Evolutionary conservation across 2,329 filamentous ascomycete genomes (phyloP).

Genomic region (Scleromitrula shiraiana): DNA sequence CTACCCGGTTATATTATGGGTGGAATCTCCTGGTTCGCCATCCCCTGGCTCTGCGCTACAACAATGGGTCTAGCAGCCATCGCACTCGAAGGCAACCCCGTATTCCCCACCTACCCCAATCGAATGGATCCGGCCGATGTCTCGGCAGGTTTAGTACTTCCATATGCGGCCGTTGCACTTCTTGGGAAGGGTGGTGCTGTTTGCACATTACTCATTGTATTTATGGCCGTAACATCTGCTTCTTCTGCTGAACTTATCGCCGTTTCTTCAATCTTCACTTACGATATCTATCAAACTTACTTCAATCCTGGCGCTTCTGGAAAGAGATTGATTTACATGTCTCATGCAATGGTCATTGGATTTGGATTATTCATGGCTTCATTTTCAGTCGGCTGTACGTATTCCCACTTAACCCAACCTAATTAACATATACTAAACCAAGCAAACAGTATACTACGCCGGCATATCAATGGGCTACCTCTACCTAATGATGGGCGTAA

Average conservation of each 20-base stretch:
- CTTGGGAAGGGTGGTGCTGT: constrained; percentile 75
- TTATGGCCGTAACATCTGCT: constrained; percentile 78
- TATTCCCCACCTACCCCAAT: constrained; percentile 64
- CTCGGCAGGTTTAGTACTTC: constrained; percentile 73
- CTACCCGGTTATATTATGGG: constrained; percentile 78
- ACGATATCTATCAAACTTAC: constrained; percentile 83
- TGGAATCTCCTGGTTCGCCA: constrained; percentile 84
- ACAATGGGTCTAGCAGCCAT: constrained; percentile 80
- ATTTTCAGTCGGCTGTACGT: constrained; percentile 58
- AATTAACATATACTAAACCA: constrained; percentile 38
- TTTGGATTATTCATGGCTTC: constrained; percentile 72
- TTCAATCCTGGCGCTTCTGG: constrained; percentile 71
- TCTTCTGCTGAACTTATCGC: constrained; percentile 80
- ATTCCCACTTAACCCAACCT: neutral
- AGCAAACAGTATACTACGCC: constrained; percentile 36
- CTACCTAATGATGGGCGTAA: constrained; percentile 85
- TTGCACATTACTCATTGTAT: constrained; percentile 71
- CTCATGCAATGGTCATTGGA: constrained; percentile 62
- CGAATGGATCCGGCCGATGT: constrained; percentile 69
- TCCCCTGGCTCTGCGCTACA: constrained; percentile 82
- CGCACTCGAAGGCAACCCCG: constrained; percentile 65
- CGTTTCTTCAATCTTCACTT: constrained; percentile 80
- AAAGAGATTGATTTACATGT: constrained; percentile 70
- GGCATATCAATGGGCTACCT: constrained; percentile 81
- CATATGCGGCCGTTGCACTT: constrained; percentile 75